Evolutionary conservation across 1,139 yeast species (phyloP).

Genomic region (Wickerhamomyces sp.): DNA sequence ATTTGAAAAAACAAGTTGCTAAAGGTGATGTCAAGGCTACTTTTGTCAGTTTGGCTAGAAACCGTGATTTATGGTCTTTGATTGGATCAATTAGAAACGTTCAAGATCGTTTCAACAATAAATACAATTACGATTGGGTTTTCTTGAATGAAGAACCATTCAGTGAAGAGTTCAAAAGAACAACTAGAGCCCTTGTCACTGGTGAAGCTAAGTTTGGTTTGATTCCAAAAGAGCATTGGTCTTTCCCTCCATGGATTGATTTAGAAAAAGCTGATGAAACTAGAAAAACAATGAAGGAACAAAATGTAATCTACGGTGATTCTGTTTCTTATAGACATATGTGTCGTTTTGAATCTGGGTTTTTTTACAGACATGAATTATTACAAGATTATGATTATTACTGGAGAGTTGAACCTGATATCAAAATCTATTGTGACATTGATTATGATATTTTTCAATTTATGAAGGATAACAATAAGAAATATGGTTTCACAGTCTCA

Average conservation of each 20-base stretch:
- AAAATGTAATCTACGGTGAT: constrained; percentile 54
- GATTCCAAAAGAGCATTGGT: constrained; percentile 50
- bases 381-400: constrained; percentile 33
- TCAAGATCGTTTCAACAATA: constrained; percentile 68
- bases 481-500: constrained; percentile 40
- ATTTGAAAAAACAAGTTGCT: constrained; percentile 17
- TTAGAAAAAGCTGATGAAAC: constrained; percentile 36
- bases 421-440: constrained; percentile 28
- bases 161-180: constrained; percentile 41
- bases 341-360: constrained; percentile 92
- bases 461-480: constrained; percentile 23
- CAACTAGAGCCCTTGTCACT: constrained; percentile 37
- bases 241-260: constrained; percentile 58
- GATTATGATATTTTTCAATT: constrained; percentile 23
- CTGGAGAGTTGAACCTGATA: constrained; percentile 95
- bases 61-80: constrained; percentile 57
- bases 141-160: constrained; percentile 57
- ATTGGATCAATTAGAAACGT: constrained; percentile 60
- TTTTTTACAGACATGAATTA: constrained; percentile 44
- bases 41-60: constrained; percentile 71
- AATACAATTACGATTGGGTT: constrained; percentile 72
- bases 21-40: constrained; percentile 54
- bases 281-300: constrained; percentile 36
- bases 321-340: constrained; percentile 70
- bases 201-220: constrained; percentile 49